phyloP scores from a whole-genome alignment of 495 filamentous ascomycete genomes.

The Penicillium crystallinum region DNA sequence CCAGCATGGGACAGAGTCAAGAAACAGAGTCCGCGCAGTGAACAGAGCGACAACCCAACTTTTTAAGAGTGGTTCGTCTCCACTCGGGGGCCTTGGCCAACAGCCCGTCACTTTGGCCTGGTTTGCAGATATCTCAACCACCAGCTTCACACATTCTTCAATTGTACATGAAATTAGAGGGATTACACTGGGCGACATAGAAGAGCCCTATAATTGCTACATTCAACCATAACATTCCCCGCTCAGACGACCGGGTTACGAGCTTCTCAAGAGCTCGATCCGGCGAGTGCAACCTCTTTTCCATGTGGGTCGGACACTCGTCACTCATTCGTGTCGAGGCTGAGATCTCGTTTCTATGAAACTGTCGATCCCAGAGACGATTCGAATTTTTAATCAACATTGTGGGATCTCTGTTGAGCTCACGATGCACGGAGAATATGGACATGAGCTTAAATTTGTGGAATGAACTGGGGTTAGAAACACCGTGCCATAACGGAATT shows the following conservation, averaged over 20 bases:
- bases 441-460: too few relatives aligned
- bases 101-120: slow-evolving; percentile 1
- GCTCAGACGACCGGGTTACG: too few relatives aligned
- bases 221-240: too few relatives aligned
- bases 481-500: too few relatives aligned
- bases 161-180: too few relatives aligned
- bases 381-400: background rate
- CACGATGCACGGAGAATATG: too few relatives aligned
- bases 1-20: background rate
- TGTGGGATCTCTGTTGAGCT: too few relatives aligned
- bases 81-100: background rate
- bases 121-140: too few relatives aligned
- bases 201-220: too few relatives aligned
- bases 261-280: background rate
- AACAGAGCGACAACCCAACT: background rate
- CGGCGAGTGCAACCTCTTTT: slow-evolving; percentile 4
- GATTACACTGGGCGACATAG: too few relatives aligned
- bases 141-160: too few relatives aligned
- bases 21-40: background rate
- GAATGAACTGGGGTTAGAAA: too few relatives aligned
- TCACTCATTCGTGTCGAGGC: background rate
- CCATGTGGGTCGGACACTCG: slow-evolving; percentile 4
- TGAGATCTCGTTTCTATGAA: background rate
- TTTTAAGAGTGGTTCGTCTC: background rate
- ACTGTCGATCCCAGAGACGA: background rate